Evolutionary conservation across 108 stramenopile species (phyloP).

Genomic region (Fragilariopsis cylindrus): DNA sequence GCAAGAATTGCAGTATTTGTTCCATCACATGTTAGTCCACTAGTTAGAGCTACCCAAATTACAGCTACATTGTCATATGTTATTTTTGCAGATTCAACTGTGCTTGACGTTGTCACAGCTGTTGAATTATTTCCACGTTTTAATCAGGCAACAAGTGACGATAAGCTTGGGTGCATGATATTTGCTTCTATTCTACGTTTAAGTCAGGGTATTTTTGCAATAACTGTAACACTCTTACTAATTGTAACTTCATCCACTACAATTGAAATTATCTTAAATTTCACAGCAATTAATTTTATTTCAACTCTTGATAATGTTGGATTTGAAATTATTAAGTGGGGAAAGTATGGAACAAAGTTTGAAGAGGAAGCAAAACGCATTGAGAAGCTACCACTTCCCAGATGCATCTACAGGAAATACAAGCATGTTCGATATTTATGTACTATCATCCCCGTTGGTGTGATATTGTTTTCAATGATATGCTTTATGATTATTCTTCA

Average conservation of each 20-base stretch:
- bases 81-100: not conserved
- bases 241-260: not conserved
- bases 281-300: conserved; percentile 14
- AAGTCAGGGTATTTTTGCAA: not conserved
- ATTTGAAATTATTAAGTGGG: not conserved
- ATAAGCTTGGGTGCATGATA: not conserved
- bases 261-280: conserved; percentile 14
- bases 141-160: not conserved
- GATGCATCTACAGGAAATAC: not conserved
- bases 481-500: not conserved
- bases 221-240: conserved; percentile 5
- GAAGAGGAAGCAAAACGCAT: not conserved
- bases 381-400: not conserved
- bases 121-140: not conserved
- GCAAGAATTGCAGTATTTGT: not conserved
- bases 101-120: not conserved
- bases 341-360: not conserved
- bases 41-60: not conserved
- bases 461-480: not conserved
- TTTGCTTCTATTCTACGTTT: not conserved
- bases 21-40: not conserved
- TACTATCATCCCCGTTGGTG: not conserved
- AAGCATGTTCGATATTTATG: not conserved
- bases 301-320: conserved; percentile 7
- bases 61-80: not conserved